phyloP scores from a whole-genome alignment of 805 yeast genomes.

The Starmerella tilneyi region DNA sequence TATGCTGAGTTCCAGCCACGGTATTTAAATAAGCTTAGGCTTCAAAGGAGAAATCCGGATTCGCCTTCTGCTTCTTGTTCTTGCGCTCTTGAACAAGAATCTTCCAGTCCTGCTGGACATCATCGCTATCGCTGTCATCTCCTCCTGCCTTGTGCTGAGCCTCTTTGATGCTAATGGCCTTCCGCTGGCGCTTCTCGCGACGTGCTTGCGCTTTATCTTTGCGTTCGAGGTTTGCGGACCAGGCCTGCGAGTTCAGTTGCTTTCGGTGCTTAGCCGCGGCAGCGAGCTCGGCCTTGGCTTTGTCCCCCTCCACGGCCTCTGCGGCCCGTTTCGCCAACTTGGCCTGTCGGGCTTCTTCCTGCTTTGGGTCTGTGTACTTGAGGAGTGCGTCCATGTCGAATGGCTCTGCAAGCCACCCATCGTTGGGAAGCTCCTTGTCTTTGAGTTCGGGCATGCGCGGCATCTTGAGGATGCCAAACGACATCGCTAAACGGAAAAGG shows the following conservation, averaged over 20 bases:
- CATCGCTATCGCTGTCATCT: slow-evolving; percentile 32
- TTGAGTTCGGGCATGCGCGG: slow-evolving; percentile 92
- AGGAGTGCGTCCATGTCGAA: slow-evolving; percentile 56
- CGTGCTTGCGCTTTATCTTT: slow-evolving; percentile 55
- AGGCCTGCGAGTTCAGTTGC: slow-evolving; percentile 46
- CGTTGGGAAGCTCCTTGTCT: slow-evolving; percentile 45
- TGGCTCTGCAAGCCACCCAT: slow-evolving; percentile 61
- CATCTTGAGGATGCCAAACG: slow-evolving; percentile 70
- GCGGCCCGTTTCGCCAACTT: slow-evolving; percentile 41
- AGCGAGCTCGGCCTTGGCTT: slow-evolving; percentile 27
- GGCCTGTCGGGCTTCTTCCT: slow-evolving; percentile 52
- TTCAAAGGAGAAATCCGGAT: slow-evolving; percentile 15
- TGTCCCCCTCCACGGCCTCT: slow-evolving; percentile 21
- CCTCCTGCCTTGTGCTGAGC: slow-evolving; percentile 32
- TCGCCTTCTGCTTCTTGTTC: slow-evolving; percentile 40
- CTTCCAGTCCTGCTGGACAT: slow-evolving; percentile 71
- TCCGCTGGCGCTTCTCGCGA: slow-evolving; percentile 55
- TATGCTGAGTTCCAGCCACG: no score
- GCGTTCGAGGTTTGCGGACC: slow-evolving; percentile 63
- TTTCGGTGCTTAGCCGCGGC: slow-evolving; percentile 21
- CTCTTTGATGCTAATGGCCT: slow-evolving; percentile 42
- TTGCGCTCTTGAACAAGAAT: slow-evolving; percentile 60
- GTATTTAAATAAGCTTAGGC: slow-evolving; percentile 4
- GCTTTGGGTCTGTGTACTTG: slow-evolving; percentile 50
- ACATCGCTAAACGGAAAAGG: slow-evolving; percentile 56